Evolutionary conservation across 345 rosid genomes (phyloP), one percentile per base, ranked within the genome.

Genomic region (Rhodomyrtus tomentosa): DNA sequence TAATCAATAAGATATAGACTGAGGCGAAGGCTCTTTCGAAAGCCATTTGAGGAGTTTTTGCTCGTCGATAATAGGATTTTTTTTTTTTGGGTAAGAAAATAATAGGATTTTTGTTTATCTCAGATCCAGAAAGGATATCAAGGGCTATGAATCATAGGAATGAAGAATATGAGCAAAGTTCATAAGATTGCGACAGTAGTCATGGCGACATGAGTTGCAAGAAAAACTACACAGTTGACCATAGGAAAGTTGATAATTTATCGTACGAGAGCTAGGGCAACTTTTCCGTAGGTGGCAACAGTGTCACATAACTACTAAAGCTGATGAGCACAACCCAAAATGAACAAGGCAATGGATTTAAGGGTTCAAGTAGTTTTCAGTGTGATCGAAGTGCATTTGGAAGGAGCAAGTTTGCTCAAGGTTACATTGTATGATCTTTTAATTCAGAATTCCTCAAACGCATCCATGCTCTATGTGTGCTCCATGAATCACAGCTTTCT

Each of bases 401-500:
- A 55, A n/a, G 59, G 18, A 32, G 24, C 45, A 1, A 68, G 76
- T 68, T 38, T 10, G 13, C 76, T 68, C 25, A 16, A 68, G 18
- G 24, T 68, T 68, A 32, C 10, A 13, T 1, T 68, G 25, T 68
- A 68, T 68, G 45, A 68, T 68, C 73, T 15, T 59, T 7, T 68
- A 68, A 32, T 10, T 16, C 18, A 13, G 13, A 18, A 18, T 18
- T 68, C 52, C 84, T 51, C 50, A 18, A 24, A 36, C 22, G 18
- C 48, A 74, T 55, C 58, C 18, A 42, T 32, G 55, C 51, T 74
- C 27, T 21, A 25, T 42, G 11, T 80, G 56, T 74, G 58, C 29
- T 81, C 32, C 81, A 20, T 81, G 54, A 92, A 55, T 80, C 84
- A 38, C 83, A 38, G 18, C 76, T 54, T 89, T 58, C 81, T 55